Evolutionary conservation across 2,329 filamentous ascomycete species (phyloP), one percentile per base, ranked within the genome.

Genomic region (Pseudofabraea citricarpa): DNA sequence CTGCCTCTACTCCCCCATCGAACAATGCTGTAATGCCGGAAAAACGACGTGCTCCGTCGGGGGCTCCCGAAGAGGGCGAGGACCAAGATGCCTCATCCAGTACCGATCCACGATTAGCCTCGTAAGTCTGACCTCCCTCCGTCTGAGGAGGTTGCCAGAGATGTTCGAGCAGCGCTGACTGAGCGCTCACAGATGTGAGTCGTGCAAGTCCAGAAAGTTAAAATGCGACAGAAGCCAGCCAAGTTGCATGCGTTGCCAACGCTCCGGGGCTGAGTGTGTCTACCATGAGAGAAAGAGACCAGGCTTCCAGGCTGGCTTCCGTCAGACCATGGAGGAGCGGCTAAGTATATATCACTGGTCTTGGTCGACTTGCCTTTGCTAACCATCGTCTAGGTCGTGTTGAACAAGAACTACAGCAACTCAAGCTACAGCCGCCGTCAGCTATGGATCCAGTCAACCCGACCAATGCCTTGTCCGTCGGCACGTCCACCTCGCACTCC

Each of bases 241-340:
- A 6, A 37, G 35, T n/a, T 37, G 35, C 21, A 22, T 20, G 5
- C 18, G 35, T 6, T 37, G 35, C 15, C 35, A 37, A n/a, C 35
- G 35, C 6, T 37, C 35, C 21, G 18, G 16, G 3, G 9, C 18
- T 19, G 35, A 37, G n/a, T 37, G 35, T 22, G 35, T 37, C 18
- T 37, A 37, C 21, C 18, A 37, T 21, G 35, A 37, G 21, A 19
- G 18, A 3, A 19, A 22, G 9, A 37, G 21, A n/a, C 35, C 35
- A 5, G 35, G 35, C 2, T 37, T 37, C 35, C 35, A 37, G 35
- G 35, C 35, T 19, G 35, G 35, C 15, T 37, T 37, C 19, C 35
- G 35, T 22, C 35, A 37, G 35, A 37, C 10, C 23, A 37, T 37
- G 19, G 35, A 37, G 21, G 35, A 37, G 10, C 18, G 35, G 5